Percentiles rank a stretch among this genome's conserved stretches.
Evolutionary conservation across 352 stramenopile species (phyloP).

Genomic region (Pythium phragmiticola): DNA sequence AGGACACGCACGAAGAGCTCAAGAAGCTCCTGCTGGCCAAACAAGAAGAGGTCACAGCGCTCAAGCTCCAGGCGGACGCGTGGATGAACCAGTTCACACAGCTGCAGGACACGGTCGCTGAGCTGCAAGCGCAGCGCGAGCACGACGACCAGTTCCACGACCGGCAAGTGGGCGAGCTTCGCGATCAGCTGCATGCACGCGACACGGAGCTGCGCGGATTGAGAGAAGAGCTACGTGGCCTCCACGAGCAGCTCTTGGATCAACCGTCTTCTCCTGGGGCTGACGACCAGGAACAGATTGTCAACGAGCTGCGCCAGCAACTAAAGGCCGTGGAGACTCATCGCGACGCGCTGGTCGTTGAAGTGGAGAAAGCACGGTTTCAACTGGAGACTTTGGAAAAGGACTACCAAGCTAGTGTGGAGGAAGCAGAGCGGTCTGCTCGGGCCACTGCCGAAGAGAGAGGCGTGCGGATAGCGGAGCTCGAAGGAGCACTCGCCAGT

Average conservation of each 20-base stretch:
- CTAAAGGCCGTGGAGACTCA: constrained; percentile 5
- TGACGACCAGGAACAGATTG: not conserved
- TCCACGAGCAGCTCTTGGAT: constrained; percentile 11
- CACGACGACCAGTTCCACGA: constrained; percentile 18
- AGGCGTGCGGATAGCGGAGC: constrained; percentile 2
- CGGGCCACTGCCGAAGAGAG: not conserved
- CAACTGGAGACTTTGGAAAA: not conserved
- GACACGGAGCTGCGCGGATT: constrained; percentile 11
- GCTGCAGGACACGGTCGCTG: constrained; percentile 21
- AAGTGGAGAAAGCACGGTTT: constrained; percentile 5
- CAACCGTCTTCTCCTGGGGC: not conserved
- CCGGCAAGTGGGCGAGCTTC: constrained; percentile 12
- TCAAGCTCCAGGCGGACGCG: constrained; percentile 32
- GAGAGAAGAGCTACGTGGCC: constrained; percentile 28
- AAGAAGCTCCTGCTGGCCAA: constrained; percentile 39
- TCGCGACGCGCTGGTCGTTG: constrained; percentile 18
- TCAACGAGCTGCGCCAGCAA: constrained; percentile 23
- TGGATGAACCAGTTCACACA: constrained; percentile 37
- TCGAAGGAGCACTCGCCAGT: not conserved
- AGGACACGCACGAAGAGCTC: constrained; percentile 44
- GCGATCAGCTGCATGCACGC: constrained; percentile 11
- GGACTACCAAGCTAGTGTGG: not conserved
- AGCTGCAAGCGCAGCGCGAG: constrained; percentile 20
- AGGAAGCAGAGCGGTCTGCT: not conserved
- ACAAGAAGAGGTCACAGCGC: constrained; percentile 41